phyloP scores from a whole-genome alignment of 2,329 filamentous ascomycete genomes.

The Elsinoe necatrix region DNA sequence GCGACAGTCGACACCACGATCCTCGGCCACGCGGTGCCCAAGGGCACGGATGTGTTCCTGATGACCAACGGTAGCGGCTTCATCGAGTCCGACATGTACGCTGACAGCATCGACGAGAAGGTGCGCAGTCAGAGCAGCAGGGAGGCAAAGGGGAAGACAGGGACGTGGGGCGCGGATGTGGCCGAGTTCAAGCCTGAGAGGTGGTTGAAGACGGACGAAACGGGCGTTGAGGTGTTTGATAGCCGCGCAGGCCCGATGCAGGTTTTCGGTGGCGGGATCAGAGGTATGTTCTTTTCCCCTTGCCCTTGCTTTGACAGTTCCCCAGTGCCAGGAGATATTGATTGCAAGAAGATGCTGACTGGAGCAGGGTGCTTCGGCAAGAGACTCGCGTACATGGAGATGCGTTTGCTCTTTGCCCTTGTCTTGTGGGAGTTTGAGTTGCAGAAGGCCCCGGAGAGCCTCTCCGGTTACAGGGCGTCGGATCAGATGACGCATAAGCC shows the following conservation, averaged over 20 bases:
- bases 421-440: constrained; percentile 28
- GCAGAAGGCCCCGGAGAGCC: constrained; percentile 19
- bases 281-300: constrained; percentile 28
- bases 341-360: background rate
- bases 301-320: constrained; percentile 21
- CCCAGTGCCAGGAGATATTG: background rate
- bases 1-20: constrained; percentile 33
- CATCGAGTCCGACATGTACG: constrained; percentile 19
- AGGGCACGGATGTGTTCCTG: constrained; percentile 31
- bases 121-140: constrained; percentile 27
- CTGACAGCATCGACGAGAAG: constrained; percentile 22
- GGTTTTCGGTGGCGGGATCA: constrained; percentile 32
- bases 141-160: constrained; percentile 23
- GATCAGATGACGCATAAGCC: constrained; percentile 28
- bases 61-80: constrained; percentile 22
- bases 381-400: constrained; percentile 25
- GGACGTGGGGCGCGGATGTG: constrained; percentile 26
- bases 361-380: constrained; percentile 17
- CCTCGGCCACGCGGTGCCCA: constrained; percentile 35
- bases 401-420: constrained; percentile 24
- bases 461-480: constrained; percentile 21
- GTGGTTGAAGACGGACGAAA: constrained; percentile 30
- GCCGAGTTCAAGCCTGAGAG: constrained; percentile 33
- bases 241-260: constrained; percentile 28
- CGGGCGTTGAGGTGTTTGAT: constrained; percentile 29